Conservation (phyloP, 306 rosid genomes). For the Arachis stenosperma region DNA sequence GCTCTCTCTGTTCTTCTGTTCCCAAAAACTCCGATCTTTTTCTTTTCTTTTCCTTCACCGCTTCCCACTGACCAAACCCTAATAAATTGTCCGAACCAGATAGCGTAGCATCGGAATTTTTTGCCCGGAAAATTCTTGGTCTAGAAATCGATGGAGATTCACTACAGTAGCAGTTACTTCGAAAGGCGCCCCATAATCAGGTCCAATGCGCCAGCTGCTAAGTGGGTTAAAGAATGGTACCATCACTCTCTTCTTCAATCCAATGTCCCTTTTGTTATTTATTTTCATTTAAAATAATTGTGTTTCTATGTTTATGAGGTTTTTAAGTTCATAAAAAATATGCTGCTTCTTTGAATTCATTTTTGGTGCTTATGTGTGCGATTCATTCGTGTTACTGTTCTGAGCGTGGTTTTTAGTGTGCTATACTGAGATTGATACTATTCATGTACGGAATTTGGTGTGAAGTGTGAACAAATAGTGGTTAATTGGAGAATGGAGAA, state of each 20-base stretch:
- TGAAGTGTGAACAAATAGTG: not conserved
- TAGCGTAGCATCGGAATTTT: not conserved
- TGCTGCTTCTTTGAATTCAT: not conserved
- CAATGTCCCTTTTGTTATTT: not conserved
- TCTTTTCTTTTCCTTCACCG: not conserved
- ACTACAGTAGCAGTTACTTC: conserved; percentile 61
- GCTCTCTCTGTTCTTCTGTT: not conserved
- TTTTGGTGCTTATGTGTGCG: not conserved
- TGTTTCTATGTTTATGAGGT: not conserved
- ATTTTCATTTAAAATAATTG: not conserved
- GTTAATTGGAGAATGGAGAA: not conserved
- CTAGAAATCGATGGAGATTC: conserved; percentile 65
- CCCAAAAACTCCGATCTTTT: not conserved
- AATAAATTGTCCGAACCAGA: not conserved
- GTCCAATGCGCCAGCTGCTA: conserved; percentile 76
- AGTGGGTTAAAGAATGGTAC: conserved; percentile 88
- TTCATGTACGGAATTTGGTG: not conserved
- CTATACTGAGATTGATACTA: not conserved
- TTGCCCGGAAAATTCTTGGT: not conserved
- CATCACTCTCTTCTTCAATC: not conserved
- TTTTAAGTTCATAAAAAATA: not conserved
- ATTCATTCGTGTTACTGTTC: not conserved
- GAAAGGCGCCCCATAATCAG: conserved; percentile 70
- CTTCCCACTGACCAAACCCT: not conserved
- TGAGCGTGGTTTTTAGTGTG: not conserved